Evolutionary conservation across 2,329 filamentous ascomycete genomes (phyloP).

Genomic region (Colletotrichum sublineola): DNA sequence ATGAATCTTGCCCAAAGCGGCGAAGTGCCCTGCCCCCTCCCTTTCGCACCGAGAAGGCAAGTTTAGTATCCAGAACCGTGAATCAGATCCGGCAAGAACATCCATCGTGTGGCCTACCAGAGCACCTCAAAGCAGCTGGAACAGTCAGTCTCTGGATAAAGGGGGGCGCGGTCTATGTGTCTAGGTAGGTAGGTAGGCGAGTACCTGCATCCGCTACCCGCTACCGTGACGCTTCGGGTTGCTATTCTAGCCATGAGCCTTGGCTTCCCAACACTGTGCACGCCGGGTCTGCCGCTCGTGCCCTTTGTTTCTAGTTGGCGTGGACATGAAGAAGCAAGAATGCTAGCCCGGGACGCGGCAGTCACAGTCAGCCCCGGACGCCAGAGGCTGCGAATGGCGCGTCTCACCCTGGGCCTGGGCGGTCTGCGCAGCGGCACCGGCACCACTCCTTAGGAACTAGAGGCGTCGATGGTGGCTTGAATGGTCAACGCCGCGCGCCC

Average conservation of each 20-base stretch:
- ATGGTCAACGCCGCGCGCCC: slow-evolving; percentile 8
- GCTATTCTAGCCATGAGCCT: neutral
- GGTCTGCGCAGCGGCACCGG: slow-evolving; percentile 17
- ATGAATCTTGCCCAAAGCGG: neutral
- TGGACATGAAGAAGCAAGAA: slow-evolving; percentile 13
- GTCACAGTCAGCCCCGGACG: slow-evolving; percentile 5
- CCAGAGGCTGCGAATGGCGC: slow-evolving; percentile 35
- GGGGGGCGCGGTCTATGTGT: neutral
- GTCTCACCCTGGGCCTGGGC: slow-evolving; percentile 32
- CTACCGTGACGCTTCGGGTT: slow-evolving; percentile 16
- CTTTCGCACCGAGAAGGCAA: neutral
- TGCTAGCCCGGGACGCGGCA: neutral
- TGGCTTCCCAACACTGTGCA: slow-evolving; percentile 3
- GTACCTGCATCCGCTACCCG: neutral
- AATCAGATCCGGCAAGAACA: slow-evolving; percentile 6
- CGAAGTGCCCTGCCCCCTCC: slow-evolving; percentile 7
- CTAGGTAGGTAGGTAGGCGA: neutral
- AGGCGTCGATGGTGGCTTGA: slow-evolving; percentile 34
- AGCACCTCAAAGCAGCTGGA: slow-evolving; percentile 29
- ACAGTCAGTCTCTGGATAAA: slow-evolving; percentile 26
- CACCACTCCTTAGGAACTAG: neutral
- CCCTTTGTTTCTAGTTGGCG: slow-evolving; percentile 18
- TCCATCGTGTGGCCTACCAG: slow-evolving; percentile 22
- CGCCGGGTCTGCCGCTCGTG: slow-evolving; percentile 15
- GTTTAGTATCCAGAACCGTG: neutral